phyloP scores from a whole-genome alignment of 139 green algal species.

The Nannochloris sp. region DNA sequence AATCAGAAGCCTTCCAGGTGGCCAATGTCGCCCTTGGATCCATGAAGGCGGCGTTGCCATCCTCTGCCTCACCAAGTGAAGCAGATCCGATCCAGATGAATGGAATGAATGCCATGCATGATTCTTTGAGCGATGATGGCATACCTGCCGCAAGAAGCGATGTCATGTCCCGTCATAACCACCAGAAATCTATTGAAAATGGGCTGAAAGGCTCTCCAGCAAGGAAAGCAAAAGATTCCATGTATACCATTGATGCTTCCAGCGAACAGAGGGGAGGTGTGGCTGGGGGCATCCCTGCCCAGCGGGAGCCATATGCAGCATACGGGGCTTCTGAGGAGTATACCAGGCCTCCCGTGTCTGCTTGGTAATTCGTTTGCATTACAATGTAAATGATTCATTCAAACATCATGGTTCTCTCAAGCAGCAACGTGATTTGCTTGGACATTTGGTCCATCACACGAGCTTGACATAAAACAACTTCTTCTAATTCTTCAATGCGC shows the following conservation, averaged over 20 bases:
- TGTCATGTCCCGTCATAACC: background rate
- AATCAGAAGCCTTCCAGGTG: constrained; percentile 47
- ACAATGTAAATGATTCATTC: no score
- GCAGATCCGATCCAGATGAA: background rate
- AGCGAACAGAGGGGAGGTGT: background rate
- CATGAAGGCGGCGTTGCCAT: constrained; percentile 25
- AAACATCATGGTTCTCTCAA: no score
- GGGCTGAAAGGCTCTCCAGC: background rate
- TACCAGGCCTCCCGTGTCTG: no score
- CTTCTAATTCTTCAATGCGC: no score
- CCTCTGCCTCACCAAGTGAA: constrained; percentile 3
- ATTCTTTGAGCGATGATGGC: constrained; percentile 1
- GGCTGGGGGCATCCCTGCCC: no score
- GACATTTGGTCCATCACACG: no score
- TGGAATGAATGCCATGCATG: background rate
- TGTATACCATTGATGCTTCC: constrained; percentile 2
- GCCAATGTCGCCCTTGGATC: constrained; percentile 37
- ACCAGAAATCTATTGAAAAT: background rate
- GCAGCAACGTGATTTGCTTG: no score
- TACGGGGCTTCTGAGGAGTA: no score
- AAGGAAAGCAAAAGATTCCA: background rate
- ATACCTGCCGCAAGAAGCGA: background rate
- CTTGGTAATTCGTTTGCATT: no score
- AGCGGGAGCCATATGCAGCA: no score
- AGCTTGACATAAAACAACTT: no score